Conservation (phyloP, 495 filamentous ascomycete genomes). For the Xylaria longipes region DNA sequence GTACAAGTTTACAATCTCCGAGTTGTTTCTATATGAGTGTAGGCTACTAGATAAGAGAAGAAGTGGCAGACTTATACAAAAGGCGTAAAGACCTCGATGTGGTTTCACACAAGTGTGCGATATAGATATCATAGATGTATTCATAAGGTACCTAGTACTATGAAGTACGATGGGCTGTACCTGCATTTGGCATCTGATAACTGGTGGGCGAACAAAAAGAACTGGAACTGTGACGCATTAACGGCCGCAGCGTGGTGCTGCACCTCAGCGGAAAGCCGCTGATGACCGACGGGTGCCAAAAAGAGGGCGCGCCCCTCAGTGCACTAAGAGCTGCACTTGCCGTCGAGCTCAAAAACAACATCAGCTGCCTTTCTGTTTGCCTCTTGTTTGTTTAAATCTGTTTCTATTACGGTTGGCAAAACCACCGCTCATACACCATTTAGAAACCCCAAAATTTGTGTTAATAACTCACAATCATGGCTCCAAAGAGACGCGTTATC, state of each 20-base stretch:
- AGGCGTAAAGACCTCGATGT: not conserved
- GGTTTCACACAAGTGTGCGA: not conserved
- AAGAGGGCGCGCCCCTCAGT: constrained; percentile 22
- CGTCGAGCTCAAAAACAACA: not conserved
- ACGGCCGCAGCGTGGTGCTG: not conserved
- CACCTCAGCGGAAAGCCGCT: constrained; percentile 19
- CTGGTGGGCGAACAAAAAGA: not conserved
- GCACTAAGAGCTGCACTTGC: too few relatives aligned
- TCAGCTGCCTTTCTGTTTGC: not conserved
- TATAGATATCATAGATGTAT: not conserved
- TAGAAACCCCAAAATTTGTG: not conserved
- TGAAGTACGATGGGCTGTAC: too few relatives aligned
- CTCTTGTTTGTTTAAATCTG: not conserved
- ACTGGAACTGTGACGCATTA: not conserved
- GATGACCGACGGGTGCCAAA: constrained; percentile 36
- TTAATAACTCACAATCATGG: constrained; percentile 47
- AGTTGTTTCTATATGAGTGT: too few relatives aligned
- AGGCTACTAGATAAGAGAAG: not conserved
- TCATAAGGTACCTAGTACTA: not conserved
- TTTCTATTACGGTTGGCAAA: not conserved
- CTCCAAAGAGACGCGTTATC: constrained; percentile 75
- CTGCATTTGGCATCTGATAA: not conserved
- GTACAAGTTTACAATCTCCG: not conserved
- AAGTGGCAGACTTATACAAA: not conserved
- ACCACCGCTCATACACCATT: not conserved